Evolutionary conservation across 139 green algal species (phyloP).

Genomic region (Tetraselmis chui): DNA sequence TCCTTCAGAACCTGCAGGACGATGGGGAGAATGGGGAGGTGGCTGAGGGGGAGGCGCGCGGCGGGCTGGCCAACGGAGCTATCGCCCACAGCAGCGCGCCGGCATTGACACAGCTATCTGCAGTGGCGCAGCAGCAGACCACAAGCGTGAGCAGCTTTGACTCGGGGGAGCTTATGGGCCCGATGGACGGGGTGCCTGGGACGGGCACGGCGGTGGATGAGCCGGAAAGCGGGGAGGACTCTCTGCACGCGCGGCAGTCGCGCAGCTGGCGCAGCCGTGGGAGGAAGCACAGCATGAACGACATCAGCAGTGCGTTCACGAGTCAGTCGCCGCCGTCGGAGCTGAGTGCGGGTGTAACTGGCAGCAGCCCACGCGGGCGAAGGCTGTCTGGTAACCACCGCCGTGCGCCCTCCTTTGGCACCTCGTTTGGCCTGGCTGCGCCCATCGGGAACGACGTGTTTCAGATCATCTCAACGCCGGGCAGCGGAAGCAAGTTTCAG

Average conservation of each 20-base stretch:
- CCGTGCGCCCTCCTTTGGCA: background rate
- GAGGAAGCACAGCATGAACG: background rate
- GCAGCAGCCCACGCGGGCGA: too few species aligned
- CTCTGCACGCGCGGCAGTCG: background rate
- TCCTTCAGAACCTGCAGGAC: constrained; percentile 55
- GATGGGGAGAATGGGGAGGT: background rate
- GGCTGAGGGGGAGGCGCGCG: background rate
- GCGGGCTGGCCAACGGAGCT: background rate
- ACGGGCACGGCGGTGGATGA: background rate
- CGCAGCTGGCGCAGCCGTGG: too few species aligned
- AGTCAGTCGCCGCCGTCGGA: background rate
- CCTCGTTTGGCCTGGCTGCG: background rate
- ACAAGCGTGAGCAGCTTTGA: background rate
- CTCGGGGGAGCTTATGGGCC: background rate
- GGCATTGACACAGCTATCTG: too few species aligned
- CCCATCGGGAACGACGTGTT: background rate
- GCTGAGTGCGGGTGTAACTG: too few species aligned
- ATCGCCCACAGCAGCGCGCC: too few species aligned
- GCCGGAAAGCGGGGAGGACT: background rate
- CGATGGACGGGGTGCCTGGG: background rate
- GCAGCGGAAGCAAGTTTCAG: background rate
- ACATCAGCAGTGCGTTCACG: background rate
- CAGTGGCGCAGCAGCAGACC: background rate
- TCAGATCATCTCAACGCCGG: background rate
- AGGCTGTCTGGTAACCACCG: background rate